Evolutionary conservation across 192 early-diverging fungal species (phyloP), one percentile per base, ranked within the genome.

Genomic region (Spinellus fusiger): DNA sequence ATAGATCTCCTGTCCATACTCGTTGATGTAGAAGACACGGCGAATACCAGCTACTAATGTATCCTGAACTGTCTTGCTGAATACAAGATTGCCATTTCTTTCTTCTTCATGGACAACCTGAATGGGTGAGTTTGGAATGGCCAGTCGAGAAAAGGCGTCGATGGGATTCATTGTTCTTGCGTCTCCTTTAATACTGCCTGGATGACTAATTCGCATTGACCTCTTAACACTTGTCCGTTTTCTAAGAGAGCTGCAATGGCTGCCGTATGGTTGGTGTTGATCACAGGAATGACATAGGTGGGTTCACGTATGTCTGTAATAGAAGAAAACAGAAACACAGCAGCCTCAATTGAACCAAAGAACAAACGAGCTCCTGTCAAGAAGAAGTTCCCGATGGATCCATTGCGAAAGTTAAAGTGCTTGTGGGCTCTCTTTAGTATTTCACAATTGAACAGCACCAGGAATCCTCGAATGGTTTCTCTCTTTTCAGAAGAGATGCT

Each of bases 181-280:
- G 12, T 59, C 23, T 4, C 38, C n/a, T 1, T 32, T 62, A 5
- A 58, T 40, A 22, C 61, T 16, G 2, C 66, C 62, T 6, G 89
- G 89, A 71, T 90, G 89, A 23, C 82, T 84, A 46, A 90, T 90
- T 87, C 86, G 58, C 89, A 90, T 60, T 90, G 89, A 15, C 89
- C 89, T 27, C 75, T 37, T 16, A 90, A 75, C 0, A 71, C 73
- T n/a, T 76, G 56, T 7, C 86, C 86, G 54, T 89, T 74, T 40
- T 87, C 84, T 22, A 89, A 75, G 1, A 77, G 54, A 0, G 85
- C 89, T 8, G 86, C 89, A 56, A 90, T 90, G n/a, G 78, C 71
- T 15, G 75, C 78, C 0, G 71, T 74, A 27, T 83, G 81, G 51
- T 80, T 80, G 38, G 86, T 88, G 34, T 85, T 80, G 55, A 88